Conservation (phyloP, 805 yeast species). For the Lachancea lanzarotensis region DNA sequence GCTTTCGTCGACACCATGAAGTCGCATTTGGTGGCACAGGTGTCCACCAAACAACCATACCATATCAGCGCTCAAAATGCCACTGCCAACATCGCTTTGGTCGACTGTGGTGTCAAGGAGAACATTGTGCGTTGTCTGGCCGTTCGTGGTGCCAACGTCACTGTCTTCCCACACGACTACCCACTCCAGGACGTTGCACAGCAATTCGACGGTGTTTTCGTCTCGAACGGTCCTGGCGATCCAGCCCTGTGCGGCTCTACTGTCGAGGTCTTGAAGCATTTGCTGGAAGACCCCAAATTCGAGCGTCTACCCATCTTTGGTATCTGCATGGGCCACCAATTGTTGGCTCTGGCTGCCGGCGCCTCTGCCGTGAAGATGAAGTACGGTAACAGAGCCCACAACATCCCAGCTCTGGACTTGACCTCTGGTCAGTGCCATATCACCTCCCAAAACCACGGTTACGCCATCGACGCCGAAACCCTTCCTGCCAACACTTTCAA, state of each 20-base stretch:
- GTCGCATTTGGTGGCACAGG: constrained; percentile 84
- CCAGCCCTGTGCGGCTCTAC: constrained; percentile 86
- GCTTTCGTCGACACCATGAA: constrained; percentile 88
- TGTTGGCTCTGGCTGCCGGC: constrained; percentile 90
- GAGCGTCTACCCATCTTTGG: constrained; percentile 87
- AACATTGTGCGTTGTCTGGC: constrained; percentile 92
- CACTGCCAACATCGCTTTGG: constrained; percentile 73
- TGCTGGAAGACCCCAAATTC: constrained; percentile 50
- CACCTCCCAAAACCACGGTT: constrained; percentile 98
- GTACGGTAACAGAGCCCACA: constrained; percentile 98
- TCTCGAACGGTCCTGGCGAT: constrained; percentile 96
- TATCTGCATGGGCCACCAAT: constrained; percentile 96
- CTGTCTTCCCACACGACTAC: constrained; percentile 94
- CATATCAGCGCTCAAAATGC: constrained; percentile 59
- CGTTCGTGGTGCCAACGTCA: constrained; percentile 89
- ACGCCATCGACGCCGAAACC: constrained; percentile 83
- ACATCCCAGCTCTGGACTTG: constrained; percentile 90
- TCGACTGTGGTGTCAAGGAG: constrained; percentile 98
- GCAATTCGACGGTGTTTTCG: constrained; percentile 90
- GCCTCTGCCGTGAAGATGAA: constrained; percentile 88
- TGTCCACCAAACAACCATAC: constrained; percentile 92
- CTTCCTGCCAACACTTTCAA: constrained; percentile 63
- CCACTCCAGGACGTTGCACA: constrained; percentile 87
- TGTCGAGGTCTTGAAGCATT: constrained; percentile 61
- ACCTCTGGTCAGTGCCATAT: constrained; percentile 92